Conservation (phyloP, 768 basidiomycete species). For the Trametes sanguinea region DNA sequence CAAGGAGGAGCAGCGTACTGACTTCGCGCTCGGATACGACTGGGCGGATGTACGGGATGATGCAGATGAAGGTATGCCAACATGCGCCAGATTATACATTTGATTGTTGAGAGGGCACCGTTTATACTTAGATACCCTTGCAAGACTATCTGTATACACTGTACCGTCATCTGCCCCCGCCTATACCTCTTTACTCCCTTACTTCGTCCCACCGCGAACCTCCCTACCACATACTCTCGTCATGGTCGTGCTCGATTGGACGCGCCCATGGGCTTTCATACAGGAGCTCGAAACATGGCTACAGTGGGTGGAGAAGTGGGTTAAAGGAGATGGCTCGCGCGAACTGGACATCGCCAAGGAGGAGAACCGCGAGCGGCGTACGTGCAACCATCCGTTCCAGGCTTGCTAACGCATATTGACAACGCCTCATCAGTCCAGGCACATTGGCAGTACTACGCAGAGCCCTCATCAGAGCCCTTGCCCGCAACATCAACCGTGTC, state of each 20-base stretch:
- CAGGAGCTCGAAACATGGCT: constrained; percentile 86
- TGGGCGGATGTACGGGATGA: constrained; percentile 91
- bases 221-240: constrained; percentile 72
- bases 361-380: constrained; percentile 82
- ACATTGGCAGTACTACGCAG: constrained; percentile 87
- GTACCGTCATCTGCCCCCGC: constrained; percentile 78
- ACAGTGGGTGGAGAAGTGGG: constrained; percentile 82
- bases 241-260: constrained; percentile 93
- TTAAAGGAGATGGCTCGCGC: constrained; percentile 64
- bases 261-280: constrained; percentile 88
- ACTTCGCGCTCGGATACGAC: constrained; percentile 91
- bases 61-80: constrained; percentile 82
- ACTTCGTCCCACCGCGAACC: constrained; percentile 73
- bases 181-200: constrained; percentile 71
- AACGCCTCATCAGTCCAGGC: constrained; percentile 63
- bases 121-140: constrained; percentile 69
- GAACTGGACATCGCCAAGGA: constrained; percentile 77
- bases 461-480: constrained; percentile 69
- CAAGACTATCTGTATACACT: constrained; percentile 88
- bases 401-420: not conserved
- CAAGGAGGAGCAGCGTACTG: constrained; percentile 60
- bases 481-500: constrained; percentile 64
- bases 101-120: not conserved
- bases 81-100: not conserved
- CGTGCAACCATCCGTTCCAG: constrained; percentile 20